A percentile compares a stretch with the other conserved stretches of the same genome.
These are phyloP conservation scores for Glaciozyma martinii DNA, from an alignment of 768 basidiomycete species.

Conservation along the genomic window DNA sequence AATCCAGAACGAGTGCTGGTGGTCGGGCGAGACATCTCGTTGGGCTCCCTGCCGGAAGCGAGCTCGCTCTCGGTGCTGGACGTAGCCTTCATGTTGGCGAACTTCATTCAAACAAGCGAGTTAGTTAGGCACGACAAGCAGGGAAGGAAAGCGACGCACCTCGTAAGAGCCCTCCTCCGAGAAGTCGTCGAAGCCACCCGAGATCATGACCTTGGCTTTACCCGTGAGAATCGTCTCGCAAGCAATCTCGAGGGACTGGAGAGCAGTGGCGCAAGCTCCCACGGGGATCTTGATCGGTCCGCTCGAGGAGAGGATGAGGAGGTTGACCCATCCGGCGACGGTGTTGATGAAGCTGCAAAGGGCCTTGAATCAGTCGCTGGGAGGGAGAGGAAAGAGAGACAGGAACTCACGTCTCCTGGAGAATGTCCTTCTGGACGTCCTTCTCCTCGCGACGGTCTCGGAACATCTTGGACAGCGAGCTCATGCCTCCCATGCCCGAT, in stretches of 20 bases:
- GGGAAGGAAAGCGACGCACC: constrained; percentile 2
- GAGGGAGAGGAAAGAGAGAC: not conserved
- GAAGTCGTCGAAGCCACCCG: constrained; percentile 96
- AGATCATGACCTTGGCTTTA: constrained; percentile 98
- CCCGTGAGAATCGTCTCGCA: constrained; percentile 86
- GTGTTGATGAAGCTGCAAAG: constrained; percentile 86
- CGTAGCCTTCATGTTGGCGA: constrained; percentile 59
- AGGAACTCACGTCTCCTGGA: constrained; percentile 89
- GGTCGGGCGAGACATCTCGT: constrained; percentile 96
- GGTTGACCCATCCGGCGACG: constrained; percentile 94
- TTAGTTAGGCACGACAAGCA: too few relatives aligned
- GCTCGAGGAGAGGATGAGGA: constrained; percentile 86
- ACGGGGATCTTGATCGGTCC: constrained; percentile 99
- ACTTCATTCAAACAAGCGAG: not conserved
- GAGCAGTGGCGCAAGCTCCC: constrained; percentile 94
- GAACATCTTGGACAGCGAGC: constrained; percentile 79
- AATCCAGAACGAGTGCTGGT: constrained; percentile 92
- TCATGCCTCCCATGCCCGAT: constrained; percentile 93
- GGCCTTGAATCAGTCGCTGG: constrained; percentile 12
- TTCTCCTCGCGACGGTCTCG: constrained; percentile 96
- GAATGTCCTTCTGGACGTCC: constrained; percentile 94
- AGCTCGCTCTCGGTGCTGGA: constrained; percentile 95
- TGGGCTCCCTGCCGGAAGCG: constrained; percentile 97
- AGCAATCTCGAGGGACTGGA: constrained; percentile 98
- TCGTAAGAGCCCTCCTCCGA: constrained; percentile 97